phyloP scores from a whole-genome alignment of 2,329 filamentous ascomycete species.

The Cercospora janseana region DNA sequence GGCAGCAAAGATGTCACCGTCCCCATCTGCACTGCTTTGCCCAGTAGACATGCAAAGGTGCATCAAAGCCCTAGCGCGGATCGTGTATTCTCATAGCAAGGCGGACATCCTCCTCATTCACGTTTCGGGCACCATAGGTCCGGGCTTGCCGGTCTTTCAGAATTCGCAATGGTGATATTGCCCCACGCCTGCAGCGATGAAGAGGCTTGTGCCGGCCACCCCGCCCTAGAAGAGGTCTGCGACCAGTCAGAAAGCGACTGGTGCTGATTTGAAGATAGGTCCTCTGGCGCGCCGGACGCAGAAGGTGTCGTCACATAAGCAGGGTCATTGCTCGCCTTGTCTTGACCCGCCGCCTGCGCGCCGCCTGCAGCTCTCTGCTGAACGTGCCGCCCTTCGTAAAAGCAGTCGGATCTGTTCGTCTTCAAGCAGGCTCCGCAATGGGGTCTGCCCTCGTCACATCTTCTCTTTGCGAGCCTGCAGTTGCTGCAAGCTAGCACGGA shows the following conservation, averaged over 20 bases:
- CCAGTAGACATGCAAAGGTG: neutral
- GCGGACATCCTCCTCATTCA: neutral
- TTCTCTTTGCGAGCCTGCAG: slow-evolving; percentile 12
- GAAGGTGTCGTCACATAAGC: too few relatives aligned
- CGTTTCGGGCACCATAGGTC: slow-evolving; percentile 33
- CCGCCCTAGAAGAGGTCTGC: neutral
- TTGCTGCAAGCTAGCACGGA: slow-evolving; percentile 14
- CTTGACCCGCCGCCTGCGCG: neutral
- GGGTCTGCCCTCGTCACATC: slow-evolving; percentile 23
- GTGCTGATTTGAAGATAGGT: neutral
- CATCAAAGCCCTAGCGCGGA: too few relatives aligned
- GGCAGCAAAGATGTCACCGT: too few relatives aligned
- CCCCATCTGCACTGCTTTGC: too few relatives aligned
- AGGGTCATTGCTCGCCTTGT: neutral
- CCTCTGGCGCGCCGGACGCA: too few relatives aligned
- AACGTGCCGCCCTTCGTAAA: slow-evolving; percentile 13
- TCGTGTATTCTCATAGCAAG: too few relatives aligned
- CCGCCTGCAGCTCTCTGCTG: neutral
- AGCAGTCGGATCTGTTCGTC: slow-evolving; percentile 14
- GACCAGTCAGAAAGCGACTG: slow-evolving; percentile 1
- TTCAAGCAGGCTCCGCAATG: slow-evolving; percentile 21
- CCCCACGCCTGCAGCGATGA: slow-evolving; percentile 18
- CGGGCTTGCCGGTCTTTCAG: slow-evolving; percentile 23
- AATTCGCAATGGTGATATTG: slow-evolving; percentile 12
- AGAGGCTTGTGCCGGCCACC: slow-evolving; percentile 3